Evolutionary conservation across 345 rosid species (phyloP), one percentile per base, ranked within the genome.

Genomic region (Physaria fendleri): DNA sequence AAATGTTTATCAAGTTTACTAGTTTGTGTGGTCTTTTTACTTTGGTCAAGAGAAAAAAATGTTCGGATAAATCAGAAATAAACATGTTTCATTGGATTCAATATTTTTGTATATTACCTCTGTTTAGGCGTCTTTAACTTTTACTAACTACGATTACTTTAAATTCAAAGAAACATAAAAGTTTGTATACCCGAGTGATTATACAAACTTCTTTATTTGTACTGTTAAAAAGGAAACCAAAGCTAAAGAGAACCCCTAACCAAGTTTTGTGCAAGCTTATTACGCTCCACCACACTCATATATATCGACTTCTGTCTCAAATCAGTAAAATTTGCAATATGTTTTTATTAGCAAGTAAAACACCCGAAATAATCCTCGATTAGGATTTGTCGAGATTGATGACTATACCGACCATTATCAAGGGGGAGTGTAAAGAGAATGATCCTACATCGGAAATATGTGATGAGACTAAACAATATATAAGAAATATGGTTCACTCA

Each of bases 231-330:
- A 15, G 21, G 27, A 25, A 54, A 45, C 48, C 17, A 63, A 56
- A 24, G 56, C 55, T 45, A 65, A 55, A 18, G 13, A 56, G 15
- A n/a, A n/a, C 49, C 51, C 24, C 56, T 66, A 56, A 34, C 61
- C 62, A 66, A 35, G 12, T 32, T 53, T 8, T 5, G 53, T 59
- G 18, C 11, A 32, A 44, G 54, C 65, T 59, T 22, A 45, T 6
- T 32, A 22, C 20, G 33, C 42, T 30, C 14, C 5, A 40, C 13
- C 37, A 59, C 58, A 68, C 66, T 6, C 0, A 46, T 35, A 56
- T 48, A 24, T 49, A 33, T 38, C 1, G 45, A 42, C 16, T 46
- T 37, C 40, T 18, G 45, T 18, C 56, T 27, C 17, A 47, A n/a
- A 55, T 56, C 28, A 33, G 42, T 24, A 43, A 35, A 32, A 16